Evolutionary conservation across 352 stramenopile genomes (phyloP), one percentile per base, ranked within the genome.

Genomic region (Aphanomyces euteiches): DNA sequence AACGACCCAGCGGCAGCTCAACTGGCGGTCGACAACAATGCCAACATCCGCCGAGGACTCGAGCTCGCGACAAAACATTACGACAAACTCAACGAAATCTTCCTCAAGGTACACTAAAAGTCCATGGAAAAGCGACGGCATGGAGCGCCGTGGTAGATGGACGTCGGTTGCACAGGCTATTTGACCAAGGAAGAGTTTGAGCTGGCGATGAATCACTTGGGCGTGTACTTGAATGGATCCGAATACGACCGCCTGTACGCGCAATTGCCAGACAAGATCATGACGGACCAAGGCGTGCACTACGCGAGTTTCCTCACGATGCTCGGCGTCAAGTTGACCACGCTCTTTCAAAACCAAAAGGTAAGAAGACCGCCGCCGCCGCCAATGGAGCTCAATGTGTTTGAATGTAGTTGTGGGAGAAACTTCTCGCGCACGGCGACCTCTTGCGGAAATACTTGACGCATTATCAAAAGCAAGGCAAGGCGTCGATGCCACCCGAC

Each of bases 71-170:
- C 53, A 5, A 60, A 36, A 15, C 17, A 37, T 37, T 60, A 60
- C 41, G 85, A 90, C 58, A 93, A 93, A 34, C 77, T 91, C 28
- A 75, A 76, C 36, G 82, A 89, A 57, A 83, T 93, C 61, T 93
- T 89, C 65, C 79, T 88, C 41, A 90, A 89, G n/a, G 45, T 53
- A 53, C 45, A n/a, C 13, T 2, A 15, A 1, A 53, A n/a, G 13
- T 19, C n/a, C 45, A n/a, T 19, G 45, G n/a, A 53, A 53, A 1
- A n/a, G 45, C 45, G 45, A 1, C 45, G 45, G 13, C 13, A 53
- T 53, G 1, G 13, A n/a, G n/a, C n/a, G 45, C 45, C 13, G 13
- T 53, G 45, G 45, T 53, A 53, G 40, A 90, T 93, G 79, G 85
- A 93, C 60, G 83, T 93, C 17, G 77, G 79, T 72, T 87, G 82